Evolutionary conservation across 345 rosid genomes (phyloP), one percentile per base, ranked within the genome.

Genomic region (Pugionium dolabratum): DNA sequence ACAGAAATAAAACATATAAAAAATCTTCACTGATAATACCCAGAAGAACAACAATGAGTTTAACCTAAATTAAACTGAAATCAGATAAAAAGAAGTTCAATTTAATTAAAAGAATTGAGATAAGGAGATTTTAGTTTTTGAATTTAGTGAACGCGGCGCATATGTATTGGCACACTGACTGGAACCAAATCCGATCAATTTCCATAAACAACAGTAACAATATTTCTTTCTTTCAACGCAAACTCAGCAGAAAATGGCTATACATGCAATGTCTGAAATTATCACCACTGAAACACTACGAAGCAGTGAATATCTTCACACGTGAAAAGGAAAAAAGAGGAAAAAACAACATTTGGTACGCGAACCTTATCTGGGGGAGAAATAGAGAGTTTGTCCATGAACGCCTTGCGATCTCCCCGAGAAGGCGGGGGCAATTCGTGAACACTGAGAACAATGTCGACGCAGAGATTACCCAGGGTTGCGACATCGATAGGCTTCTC

Each of bases 381-480:
- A 45, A 84, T 66, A n/a, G 96, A 76, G 35, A 88, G 61, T 47
- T 73, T 75, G 25, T 85, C 92, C 96, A 88, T 90, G 64, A 81
- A 79, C 28, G 87, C 89, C 67, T 70, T 78, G 63, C 92, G 84
- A 44, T 77, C 85, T 2, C 61, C 78, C 4, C 55, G 77, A 3
- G 89, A 73, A 9, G 79, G 79, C 5, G 96, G 96, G 4, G 99
- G 99, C 78, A 94, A 68, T 64, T 83, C 62, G 52, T 85, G 85
- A 78, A 94, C 96, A 57, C 78, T 78, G 73, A 94, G 95, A 47
- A 94, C 91, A 59, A 94, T 82, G 78, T 94, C 99, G 29, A 94
- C 93, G 67, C 97, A 94, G 72, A 90, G 97, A 79, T 88, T 90
- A 25, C 97, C 99, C 1, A 94, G 76, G 9, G 99, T 88, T 34